Percentiles rank a stretch among this genome's conserved stretches.
phyloP scores from a whole-genome alignment of 2,329 filamentous ascomycete genomes.

The Neonectria neomacrospora region DNA sequence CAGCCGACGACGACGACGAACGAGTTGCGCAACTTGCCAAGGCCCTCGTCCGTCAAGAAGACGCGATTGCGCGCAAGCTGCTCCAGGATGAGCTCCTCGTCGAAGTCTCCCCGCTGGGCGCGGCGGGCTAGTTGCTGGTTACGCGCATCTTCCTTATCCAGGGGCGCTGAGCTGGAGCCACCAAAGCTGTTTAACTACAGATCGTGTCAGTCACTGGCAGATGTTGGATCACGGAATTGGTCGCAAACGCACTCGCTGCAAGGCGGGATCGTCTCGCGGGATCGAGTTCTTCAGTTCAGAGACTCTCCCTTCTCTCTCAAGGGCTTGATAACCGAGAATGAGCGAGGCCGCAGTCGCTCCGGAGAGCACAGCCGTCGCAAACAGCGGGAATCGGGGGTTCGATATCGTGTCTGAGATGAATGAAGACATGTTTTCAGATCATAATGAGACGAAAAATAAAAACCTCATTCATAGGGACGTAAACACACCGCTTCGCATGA shows the following conservation, averaged over 20 bases:
- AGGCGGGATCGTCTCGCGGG: slow-evolving; percentile 49
- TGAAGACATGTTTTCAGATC: slow-evolving; percentile 53
- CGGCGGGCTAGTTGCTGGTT: slow-evolving; percentile 68
- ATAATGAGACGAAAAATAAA: slow-evolving; percentile 24
- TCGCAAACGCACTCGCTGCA: slow-evolving; percentile 34
- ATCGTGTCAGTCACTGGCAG: slow-evolving; percentile 34
- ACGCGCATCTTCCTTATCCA: slow-evolving; percentile 70
- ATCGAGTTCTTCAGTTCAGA: slow-evolving; percentile 70
- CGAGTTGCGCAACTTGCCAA: slow-evolving; percentile 80
- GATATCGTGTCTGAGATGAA: slow-evolving; percentile 57
- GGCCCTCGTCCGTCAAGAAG: slow-evolving; percentile 85
- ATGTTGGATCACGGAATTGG: too few relatives aligned
- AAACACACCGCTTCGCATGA: slow-evolving; percentile 8
- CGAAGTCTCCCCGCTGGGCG: slow-evolving; percentile 72
- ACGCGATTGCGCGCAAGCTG: slow-evolving; percentile 93
- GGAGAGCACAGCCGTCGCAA: slow-evolving; percentile 75
- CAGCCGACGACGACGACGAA: slow-evolving; percentile 93
- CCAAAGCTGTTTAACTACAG: slow-evolving; percentile 70
- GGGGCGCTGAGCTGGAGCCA: slow-evolving; percentile 57
- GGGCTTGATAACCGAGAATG: slow-evolving; percentile 70
- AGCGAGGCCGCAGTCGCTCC: slow-evolving; percentile 69
- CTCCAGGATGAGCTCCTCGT: slow-evolving; percentile 88
- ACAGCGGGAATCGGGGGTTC: slow-evolving; percentile 68
- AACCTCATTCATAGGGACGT: slow-evolving; percentile 3
- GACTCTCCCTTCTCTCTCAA: slow-evolving; percentile 66